phyloP scores from a whole-genome alignment of 495 filamentous ascomycete species.

The Penicillium herquei region DNA sequence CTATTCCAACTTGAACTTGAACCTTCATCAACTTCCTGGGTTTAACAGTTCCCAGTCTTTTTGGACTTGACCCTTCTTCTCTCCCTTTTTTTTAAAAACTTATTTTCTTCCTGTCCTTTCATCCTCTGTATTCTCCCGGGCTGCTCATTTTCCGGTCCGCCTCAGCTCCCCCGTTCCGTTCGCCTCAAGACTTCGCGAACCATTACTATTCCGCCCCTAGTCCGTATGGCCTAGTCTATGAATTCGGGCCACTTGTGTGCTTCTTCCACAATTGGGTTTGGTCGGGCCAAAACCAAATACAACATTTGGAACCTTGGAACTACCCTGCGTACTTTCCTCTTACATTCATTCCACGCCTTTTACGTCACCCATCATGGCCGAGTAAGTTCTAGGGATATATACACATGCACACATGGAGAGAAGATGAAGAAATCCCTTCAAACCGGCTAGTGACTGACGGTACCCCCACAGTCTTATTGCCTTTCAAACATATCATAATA shows the following conservation, averaged over 20 bases:
- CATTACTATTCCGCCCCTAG: no score
- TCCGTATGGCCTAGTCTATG: no score
- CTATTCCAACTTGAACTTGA: no score
- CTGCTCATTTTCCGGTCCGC: background rate
- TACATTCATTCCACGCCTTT: constrained; percentile 24
- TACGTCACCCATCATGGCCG: constrained; percentile 43
- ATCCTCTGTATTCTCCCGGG: background rate
- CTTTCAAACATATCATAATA: constrained; percentile 43
- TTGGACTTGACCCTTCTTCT: background rate
- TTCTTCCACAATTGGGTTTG: no score
- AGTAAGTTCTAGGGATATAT: constrained; percentile 30
- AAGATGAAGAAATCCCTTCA: background rate
- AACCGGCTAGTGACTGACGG: constrained; percentile 9
- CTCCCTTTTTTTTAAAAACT: constrained; percentile 8
- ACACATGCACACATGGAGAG: no score
- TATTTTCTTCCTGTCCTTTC: constrained; percentile 14
- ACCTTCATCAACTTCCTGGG: no score
- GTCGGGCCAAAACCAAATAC: no score
- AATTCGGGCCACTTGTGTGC: no score
- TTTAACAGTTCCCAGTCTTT: background rate
- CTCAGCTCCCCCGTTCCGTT: background rate
- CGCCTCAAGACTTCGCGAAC: constrained; percentile 1
- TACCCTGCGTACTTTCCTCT: background rate
- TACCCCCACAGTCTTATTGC: constrained; percentile 41
- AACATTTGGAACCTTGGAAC: background rate